Base-by-base conservation (phyloP, 192 early-diverging fungal species). In the Rhizophagus prolifer region DNA sequence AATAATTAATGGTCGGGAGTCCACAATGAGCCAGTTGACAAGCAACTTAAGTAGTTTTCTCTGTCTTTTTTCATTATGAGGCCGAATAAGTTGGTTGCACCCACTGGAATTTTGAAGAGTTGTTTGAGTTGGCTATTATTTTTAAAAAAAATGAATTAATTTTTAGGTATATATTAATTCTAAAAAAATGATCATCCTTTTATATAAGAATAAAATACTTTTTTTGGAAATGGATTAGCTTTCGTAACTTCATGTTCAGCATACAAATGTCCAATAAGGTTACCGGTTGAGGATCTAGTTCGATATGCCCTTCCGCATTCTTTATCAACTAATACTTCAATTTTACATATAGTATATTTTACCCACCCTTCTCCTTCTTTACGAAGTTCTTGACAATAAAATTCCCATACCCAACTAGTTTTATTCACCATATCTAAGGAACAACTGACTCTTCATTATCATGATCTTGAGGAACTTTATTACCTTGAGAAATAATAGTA, bases 61-160 rank as follows among this genome's bases (percentile, higher is more conserved):
- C n/a, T 62, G 60, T 28, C 7, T 47, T 62, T 62, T 62, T 62
- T 62, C 60, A 62, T 26, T 62, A 62, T 62, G 23, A 26, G 60
- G 23, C n/a, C n/a, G 23, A 62, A 62, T 3, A 62, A 12, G 10
- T 47, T 47, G 46, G 13, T 13, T 14, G 13, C 0, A 47, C 1
- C 13, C 10, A 47, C 46, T 14, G 13, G 12, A 47, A 47, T 47
- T 47, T 13, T 14, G 13, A 47, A 47, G 46, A 13, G 13, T 47
- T 13, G 46, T 47, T 47, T 47, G 46, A 2, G 46, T 47, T 14
- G 13, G 13, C 46, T 47, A 47, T 47, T 47, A 47, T 47, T 47
- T 47, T 9, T 47, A 14, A 13, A 47, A 47, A 44, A 44, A 12
- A 44, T 44, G 9, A 44, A 44, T 44, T 2, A 47, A 47, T 47